Evolutionary conservation across 805 yeast genomes (phyloP).

Genomic region (Scheffersomyces coipomensis): DNA sequence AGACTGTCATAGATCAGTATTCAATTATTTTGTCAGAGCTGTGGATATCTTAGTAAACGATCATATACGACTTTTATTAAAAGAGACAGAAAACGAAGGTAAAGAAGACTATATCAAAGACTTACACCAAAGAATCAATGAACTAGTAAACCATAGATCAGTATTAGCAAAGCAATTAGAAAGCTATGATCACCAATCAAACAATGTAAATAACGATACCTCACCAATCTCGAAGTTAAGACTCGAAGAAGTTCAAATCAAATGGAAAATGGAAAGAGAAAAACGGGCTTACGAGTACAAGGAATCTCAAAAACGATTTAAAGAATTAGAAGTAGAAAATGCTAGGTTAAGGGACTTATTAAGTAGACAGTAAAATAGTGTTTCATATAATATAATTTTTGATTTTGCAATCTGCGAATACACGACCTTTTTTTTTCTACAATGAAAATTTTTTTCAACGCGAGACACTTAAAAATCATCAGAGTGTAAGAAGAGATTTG

Average conservation of each 20-base stretch:
- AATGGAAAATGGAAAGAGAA: conserved; percentile 73
- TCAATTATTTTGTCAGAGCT: conserved; percentile 59
- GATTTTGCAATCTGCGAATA: not conserved
- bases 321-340: conserved; percentile 58
- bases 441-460: conserved; percentile 12
- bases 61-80: conserved; percentile 42
- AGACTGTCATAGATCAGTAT: conserved; percentile 44
- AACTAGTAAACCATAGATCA: conserved; percentile 19
- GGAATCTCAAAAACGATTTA: conserved; percentile 51
- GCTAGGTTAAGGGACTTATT: conserved; percentile 24
- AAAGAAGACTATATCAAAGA: conserved; percentile 20
- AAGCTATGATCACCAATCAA: conserved; percentile 3
- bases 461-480: conserved; percentile 1
- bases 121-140: conserved; percentile 24
- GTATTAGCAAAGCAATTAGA: conserved; percentile 3
- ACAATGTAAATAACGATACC: not conserved
- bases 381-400: not conserved
- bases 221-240: conserved; percentile 46
- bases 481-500: not conserved
- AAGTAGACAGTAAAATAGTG: not conserved
- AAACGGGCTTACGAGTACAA: conserved; percentile 59
- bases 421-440: not conserved
- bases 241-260: conserved; percentile 57
- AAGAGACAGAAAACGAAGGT: conserved; percentile 25
- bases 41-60: conserved; percentile 57